phyloP scores from a whole-genome alignment of 2,329 filamentous ascomycete genomes.

The Aureobasidium sp. region DNA sequence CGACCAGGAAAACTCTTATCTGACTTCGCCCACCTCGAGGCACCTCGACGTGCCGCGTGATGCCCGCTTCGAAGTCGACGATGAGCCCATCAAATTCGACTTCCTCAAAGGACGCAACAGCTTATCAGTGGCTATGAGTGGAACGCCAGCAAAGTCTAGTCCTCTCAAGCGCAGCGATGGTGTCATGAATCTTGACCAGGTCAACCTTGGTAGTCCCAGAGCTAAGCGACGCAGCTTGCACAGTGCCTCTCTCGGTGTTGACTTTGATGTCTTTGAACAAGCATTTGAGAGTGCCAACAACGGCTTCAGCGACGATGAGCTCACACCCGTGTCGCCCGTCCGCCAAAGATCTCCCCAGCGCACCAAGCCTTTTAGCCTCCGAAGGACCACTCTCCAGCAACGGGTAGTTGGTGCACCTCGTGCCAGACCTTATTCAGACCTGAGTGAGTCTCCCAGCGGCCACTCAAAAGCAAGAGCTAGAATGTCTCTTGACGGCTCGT shows the following conservation, averaged over 20 bases:
- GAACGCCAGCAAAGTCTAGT: conserved; percentile 57
- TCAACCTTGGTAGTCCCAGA: conserved; percentile 71
- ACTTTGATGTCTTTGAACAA: conserved; percentile 71
- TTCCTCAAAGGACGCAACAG: conserved; percentile 32
- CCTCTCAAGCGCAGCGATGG: conserved; percentile 88
- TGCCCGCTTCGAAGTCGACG: conserved; percentile 23
- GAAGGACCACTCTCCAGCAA: conserved; percentile 83
- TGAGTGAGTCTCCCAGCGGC: conserved; percentile 10
- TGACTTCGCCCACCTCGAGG: conserved; percentile 16
- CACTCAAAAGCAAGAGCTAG: conserved; percentile 44
- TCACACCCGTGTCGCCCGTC: conserved; percentile 2
- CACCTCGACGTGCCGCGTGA: conserved; percentile 18
- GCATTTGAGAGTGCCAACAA: conserved; percentile 23
- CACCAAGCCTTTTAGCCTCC: conserved; percentile 38
- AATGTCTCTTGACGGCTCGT: conserved; percentile 69
- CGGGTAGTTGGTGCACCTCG: conserved; percentile 48
- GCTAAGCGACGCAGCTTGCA: conserved; percentile 87
- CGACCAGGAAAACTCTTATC: conserved; percentile 22
- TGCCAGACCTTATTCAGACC: conserved; percentile 30
- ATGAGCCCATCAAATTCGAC: conserved; percentile 40
- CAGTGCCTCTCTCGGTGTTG: conserved; percentile 54
- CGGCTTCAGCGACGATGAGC: conserved; percentile 15
- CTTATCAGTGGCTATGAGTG: conserved; percentile 33
- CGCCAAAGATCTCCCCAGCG: conserved; percentile 23
- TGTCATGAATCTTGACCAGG: conserved; percentile 76